These are phyloP conservation scores for Mucor velutinosus DNA, from an alignment of 371 early-diverging fungal species.

Conservation along the genomic window DNA sequence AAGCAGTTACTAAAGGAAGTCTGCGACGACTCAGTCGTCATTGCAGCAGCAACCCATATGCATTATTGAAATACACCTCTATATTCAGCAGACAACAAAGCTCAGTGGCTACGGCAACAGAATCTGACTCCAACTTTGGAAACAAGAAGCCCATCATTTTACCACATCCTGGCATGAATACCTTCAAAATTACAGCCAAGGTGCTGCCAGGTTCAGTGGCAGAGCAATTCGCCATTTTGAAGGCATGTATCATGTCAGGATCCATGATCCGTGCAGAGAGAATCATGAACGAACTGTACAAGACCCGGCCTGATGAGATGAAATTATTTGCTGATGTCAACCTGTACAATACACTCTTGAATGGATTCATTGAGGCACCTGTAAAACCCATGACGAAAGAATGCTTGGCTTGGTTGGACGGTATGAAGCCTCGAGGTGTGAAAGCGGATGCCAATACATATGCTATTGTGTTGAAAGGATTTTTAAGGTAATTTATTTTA, in stretches of 20 bases:
- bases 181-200: conserved; percentile 32
- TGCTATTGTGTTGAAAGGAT: conserved; percentile 76
- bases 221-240: conserved; percentile 59
- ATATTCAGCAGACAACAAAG: not conserved
- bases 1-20: conserved; percentile 13
- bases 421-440: conserved; percentile 54
- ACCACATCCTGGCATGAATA: conserved; percentile 37
- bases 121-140: not conserved
- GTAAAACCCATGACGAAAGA: conserved; percentile 51
- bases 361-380: conserved; percentile 64
- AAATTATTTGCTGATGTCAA: conserved; percentile 66
- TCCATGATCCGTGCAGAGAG: conserved; percentile 77
- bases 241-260: conserved; percentile 78
- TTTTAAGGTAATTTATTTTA: conserved; percentile 57
- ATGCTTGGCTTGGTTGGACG: conserved; percentile 79
- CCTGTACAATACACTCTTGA: conserved; percentile 84
- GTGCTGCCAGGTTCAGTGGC: conserved; percentile 43
- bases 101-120: conserved; percentile 1
- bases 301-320: conserved; percentile 70
- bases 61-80: not conserved
- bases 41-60: not conserved
- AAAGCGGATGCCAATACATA: conserved; percentile 71
- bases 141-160: conserved; percentile 31
- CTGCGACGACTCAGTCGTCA: conserved; percentile 1
- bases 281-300: conserved; percentile 71